A percentile compares a stretch with the other conserved stretches of the same genome.
These are phyloP conservation scores for Zychaea mexicana DNA, from an alignment of 371 early-diverging fungal genomes.

Conservation along the genomic window DNA sequence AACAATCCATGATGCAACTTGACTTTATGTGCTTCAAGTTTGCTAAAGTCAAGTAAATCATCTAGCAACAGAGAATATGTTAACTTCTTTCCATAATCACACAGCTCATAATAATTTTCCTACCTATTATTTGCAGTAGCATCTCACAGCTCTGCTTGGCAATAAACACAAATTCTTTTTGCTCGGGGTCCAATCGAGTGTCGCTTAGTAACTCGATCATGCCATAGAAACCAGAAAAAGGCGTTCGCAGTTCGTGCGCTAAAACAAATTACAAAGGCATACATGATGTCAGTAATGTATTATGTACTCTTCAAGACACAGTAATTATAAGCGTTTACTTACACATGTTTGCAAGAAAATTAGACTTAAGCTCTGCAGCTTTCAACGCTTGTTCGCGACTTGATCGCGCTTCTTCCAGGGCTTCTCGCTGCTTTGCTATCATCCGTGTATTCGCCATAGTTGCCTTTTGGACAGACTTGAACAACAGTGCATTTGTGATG, in stretches of 20 bases:
- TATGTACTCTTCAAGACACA: neutral
- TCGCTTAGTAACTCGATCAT: constrained; percentile 60
- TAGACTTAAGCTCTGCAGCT: constrained; percentile 50
- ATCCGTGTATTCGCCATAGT: constrained; percentile 40
- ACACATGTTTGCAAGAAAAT: constrained; percentile 65
- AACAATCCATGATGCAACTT: constrained; percentile 54
- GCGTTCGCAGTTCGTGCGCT: constrained; percentile 53
- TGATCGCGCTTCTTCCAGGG: constrained; percentile 42
- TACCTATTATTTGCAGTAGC: constrained; percentile 60
- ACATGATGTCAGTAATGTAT: neutral
- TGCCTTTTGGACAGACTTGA: constrained; percentile 49
- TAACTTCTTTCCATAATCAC: neutral
- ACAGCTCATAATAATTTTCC: neutral
- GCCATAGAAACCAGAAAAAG: constrained; percentile 63
- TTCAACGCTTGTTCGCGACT: constrained; percentile 46
- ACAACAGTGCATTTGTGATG: constrained; percentile 59
- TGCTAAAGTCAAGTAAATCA: constrained; percentile 65
- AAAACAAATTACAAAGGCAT: neutral
- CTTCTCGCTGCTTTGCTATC: constrained; percentile 42
- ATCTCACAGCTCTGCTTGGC: constrained; percentile 64
- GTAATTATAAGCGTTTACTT: neutral
- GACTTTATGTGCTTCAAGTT: constrained; percentile 65
- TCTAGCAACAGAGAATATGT: constrained; percentile 21
- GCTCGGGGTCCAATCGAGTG: constrained; percentile 54
- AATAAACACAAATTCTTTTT: constrained; percentile 62